Percentiles rank a stretch among this genome's conserved stretches.
Conservation (phyloP, 495 filamentous ascomycete genomes). For the Lepraria neglecta region DNA sequence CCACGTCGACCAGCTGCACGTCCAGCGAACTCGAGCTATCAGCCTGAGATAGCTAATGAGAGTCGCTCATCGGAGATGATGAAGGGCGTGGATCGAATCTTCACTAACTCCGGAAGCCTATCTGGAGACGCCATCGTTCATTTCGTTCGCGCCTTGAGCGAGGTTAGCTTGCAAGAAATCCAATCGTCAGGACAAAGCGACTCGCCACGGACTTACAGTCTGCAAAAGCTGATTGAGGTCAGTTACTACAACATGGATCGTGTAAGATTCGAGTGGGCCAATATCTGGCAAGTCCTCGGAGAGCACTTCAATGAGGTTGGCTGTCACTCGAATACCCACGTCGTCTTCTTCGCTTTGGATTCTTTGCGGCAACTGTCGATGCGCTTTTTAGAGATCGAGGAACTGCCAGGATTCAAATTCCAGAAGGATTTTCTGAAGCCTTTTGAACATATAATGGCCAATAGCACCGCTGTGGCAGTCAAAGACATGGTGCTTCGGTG, state of each 20-base stretch:
- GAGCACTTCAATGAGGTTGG: conserved; percentile 98
- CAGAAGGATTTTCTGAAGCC: conserved; percentile 99
- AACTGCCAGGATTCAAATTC: conserved; percentile 97
- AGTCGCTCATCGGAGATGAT: conserved; percentile 87
- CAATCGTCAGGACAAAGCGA: conserved; percentile 93
- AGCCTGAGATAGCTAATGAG: conserved; percentile 81
- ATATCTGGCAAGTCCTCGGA: conserved; percentile 91
- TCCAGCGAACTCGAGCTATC: conserved; percentile 54
- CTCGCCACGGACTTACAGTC: conserved; percentile 86
- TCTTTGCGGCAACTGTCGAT: conserved; percentile 92
- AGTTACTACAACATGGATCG: conserved; percentile 99
- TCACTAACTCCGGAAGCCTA: conserved; percentile 89
- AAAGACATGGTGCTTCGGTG: conserved; percentile 99
- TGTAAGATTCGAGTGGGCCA: conserved; percentile 96
- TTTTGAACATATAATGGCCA: conserved; percentile 94
- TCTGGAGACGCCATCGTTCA: conserved; percentile 95
- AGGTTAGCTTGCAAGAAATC: conserved; percentile 99
- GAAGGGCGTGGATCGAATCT: conserved; percentile 88
- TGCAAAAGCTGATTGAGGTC: conserved; percentile 98
- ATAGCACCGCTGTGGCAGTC: conserved; percentile 79
- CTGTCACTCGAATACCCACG: conserved; percentile 87
- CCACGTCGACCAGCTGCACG: background rate
- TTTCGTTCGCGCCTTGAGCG: conserved; percentile 86
- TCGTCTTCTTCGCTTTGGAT: conserved; percentile 95
- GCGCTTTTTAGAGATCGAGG: conserved; percentile 97